Conservation (phyloP, 2,329 filamentous ascomycete species). For the Xylaria sp. region DNA sequence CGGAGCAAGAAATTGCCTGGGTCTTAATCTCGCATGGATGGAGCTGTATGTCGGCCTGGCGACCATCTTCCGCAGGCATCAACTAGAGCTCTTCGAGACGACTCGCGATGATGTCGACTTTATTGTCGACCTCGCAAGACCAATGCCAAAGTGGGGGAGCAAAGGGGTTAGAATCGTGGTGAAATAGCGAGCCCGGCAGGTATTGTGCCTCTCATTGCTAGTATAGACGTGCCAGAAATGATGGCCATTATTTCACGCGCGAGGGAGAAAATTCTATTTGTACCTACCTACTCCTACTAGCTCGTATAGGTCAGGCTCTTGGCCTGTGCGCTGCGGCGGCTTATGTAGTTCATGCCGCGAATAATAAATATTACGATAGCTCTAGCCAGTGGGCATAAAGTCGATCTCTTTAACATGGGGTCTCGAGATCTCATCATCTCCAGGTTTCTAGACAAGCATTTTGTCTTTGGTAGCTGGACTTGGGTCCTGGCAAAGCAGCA, state of each 20-base stretch:
- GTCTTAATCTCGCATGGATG: slow-evolving; percentile 49
- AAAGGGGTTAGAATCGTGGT: slow-evolving; percentile 34
- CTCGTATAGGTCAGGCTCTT: not conserved
- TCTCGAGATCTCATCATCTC: not conserved
- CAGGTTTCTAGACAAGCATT: not conserved
- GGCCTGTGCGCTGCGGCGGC: not conserved
- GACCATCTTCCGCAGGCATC: slow-evolving; percentile 59
- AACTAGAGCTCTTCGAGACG: slow-evolving; percentile 51
- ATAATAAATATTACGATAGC: too few relatives aligned
- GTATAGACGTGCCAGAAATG: not conserved
- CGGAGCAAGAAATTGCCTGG: slow-evolving; percentile 52
- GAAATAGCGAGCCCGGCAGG: not conserved
- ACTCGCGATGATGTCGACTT: slow-evolving; percentile 39
- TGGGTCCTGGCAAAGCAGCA: not conserved
- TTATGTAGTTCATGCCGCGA: too few relatives aligned
- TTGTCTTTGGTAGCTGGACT: not conserved
- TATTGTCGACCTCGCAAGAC: slow-evolving; percentile 23
- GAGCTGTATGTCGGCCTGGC: slow-evolving; percentile 54
- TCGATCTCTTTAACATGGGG: not conserved
- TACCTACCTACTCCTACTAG: not conserved
- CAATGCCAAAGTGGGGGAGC: slow-evolving; percentile 24
- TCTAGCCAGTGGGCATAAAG: not conserved
- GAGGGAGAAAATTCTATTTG: not conserved
- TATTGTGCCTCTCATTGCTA: not conserved
- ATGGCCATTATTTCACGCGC: not conserved